These are phyloP conservation scores for Penstemon davidsonii DNA, from an alignment of 257 asterid genomes.

Conservation along the genomic window DNA sequence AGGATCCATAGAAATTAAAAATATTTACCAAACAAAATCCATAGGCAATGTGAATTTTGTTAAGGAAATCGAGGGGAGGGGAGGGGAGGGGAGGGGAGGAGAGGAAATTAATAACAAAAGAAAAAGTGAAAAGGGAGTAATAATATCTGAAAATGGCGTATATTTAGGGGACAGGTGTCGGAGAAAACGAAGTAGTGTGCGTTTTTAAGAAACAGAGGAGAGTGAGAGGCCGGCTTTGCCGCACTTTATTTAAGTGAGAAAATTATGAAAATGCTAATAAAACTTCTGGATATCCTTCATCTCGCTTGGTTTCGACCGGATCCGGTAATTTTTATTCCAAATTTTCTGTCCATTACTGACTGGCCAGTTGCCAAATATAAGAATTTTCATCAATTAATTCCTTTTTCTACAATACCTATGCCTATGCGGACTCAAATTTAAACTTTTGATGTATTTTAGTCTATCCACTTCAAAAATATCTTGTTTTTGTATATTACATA, in stretches of 20 bases:
- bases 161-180: slow-evolving; percentile 36
- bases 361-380: background rate
- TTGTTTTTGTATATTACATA: too few relatives aligned
- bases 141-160: slow-evolving; percentile 31
- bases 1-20: slow-evolving; percentile 31
- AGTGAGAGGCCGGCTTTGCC: slow-evolving; percentile 33
- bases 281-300: background rate
- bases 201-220: background rate
- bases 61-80: too few relatives aligned
- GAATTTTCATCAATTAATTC: background rate
- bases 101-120: background rate
- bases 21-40: slow-evolving; percentile 18
- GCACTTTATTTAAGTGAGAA: slow-evolving; percentile 18
- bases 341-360: background rate
- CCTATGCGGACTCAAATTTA: too few relatives aligned
- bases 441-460: too few relatives aligned
- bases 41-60: background rate
- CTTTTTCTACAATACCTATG: background rate
- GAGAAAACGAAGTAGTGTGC: slow-evolving; percentile 43
- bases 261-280: background rate
- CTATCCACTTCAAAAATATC: too few relatives aligned
- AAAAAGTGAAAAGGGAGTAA: background rate
- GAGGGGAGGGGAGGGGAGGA: background rate
- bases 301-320: too few relatives aligned
- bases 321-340: background rate